phyloP scores from a whole-genome alignment of 371 early-diverging fungal genomes.

The Mucor lusitanicus region DNA sequence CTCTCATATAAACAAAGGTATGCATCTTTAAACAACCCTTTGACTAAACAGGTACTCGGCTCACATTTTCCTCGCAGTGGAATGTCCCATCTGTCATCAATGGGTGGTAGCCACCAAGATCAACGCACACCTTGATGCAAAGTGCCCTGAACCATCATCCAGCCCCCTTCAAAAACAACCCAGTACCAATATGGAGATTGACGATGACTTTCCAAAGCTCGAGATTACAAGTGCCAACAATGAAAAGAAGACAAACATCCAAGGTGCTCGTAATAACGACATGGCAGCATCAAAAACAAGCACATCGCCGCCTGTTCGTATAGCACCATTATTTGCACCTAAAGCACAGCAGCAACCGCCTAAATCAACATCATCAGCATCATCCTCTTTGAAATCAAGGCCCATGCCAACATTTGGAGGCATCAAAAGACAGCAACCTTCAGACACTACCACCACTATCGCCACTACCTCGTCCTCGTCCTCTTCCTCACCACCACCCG shows the following conservation, averaged over 20 bases:
- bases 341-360: background rate
- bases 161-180: background rate
- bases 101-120: constrained; percentile 20
- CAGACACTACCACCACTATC: too few species aligned
- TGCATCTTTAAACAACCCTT: too few species aligned
- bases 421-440: background rate
- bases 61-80: constrained; percentile 13
- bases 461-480: background rate
- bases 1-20: too few species aligned
- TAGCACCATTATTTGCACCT: constrained; percentile 25
- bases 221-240: background rate
- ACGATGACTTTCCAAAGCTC: background rate
- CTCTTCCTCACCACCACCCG: background rate
- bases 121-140: constrained; percentile 43
- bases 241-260: too few species aligned
- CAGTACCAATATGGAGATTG: background rate
- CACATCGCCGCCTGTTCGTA: background rate
- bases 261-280: background rate
- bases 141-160: constrained; percentile 17
- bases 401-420: background rate
- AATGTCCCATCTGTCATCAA: constrained; percentile 41
- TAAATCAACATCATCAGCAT: background rate
- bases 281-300: background rate
- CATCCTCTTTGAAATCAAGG: background rate
- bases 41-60: too few species aligned